Evolutionary conservation across 148 eudicot species (phyloP).

Genomic region (Fagopyrum homotropicum): DNA sequence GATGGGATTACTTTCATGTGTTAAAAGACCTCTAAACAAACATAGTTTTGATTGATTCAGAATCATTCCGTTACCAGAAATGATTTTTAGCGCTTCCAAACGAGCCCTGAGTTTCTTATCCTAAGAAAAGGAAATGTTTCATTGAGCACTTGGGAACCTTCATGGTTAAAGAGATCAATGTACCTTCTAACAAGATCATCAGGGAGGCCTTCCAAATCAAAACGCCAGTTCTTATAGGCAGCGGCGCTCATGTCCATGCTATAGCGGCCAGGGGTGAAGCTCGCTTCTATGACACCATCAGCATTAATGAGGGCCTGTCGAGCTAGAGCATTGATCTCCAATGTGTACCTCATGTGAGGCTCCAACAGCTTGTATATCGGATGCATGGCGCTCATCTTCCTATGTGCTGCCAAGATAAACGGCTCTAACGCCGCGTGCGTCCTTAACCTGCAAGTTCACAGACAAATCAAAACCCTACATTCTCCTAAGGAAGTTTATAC

Average conservation of each 20-base stretch:
- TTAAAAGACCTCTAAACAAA: too few species aligned
- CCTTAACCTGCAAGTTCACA: slow-evolving; percentile 43
- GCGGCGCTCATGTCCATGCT: slow-evolving; percentile 93
- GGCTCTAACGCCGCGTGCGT: slow-evolving; percentile 84
- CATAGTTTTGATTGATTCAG: too few species aligned
- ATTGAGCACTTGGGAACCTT: neutral
- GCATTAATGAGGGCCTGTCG: slow-evolving; percentile 66
- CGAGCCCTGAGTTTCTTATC: too few species aligned
- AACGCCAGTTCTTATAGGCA: slow-evolving; percentile 87
- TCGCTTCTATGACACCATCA: slow-evolving; percentile 75
- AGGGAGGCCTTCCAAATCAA: slow-evolving; percentile 82
- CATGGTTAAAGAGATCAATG: neutral
- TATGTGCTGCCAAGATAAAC: slow-evolving; percentile 78
- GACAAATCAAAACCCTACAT: neutral
- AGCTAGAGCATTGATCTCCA: slow-evolving; percentile 73
- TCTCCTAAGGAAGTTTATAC: too few species aligned
- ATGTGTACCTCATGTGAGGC: slow-evolving; percentile 94
- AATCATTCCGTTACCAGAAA: too few species aligned
- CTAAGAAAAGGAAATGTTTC: too few species aligned
- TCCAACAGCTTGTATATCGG: slow-evolving; percentile 89
- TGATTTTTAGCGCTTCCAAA: too few species aligned
- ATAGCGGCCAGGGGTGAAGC: slow-evolving; percentile 90
- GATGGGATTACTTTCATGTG: too few species aligned
- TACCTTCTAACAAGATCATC: slow-evolving; percentile 82
- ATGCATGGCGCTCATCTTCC: slow-evolving; percentile 85